A percentile compares a stretch with the other conserved stretches of the same genome.
Evolutionary conservation across 2,329 filamentous ascomycete genomes (phyloP).

Genomic region (Colletotrichum aenigma): DNA sequence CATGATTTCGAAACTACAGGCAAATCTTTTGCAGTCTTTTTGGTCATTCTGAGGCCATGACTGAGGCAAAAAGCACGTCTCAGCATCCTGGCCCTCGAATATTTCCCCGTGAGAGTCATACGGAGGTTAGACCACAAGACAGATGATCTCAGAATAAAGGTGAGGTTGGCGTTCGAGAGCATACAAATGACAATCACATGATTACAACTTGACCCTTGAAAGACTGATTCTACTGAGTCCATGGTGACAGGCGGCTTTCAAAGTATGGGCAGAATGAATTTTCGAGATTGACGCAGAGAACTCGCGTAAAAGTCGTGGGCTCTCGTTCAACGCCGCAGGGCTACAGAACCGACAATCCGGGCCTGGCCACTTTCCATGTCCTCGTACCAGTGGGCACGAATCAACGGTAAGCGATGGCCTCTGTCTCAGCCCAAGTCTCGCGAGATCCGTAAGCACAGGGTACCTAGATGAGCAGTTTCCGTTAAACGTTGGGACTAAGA

Average conservation of each 20-base stretch:
- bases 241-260: no score
- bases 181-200: no score
- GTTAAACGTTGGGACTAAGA: not conserved
- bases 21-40: no score
- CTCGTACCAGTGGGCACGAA: not conserved
- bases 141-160: no score
- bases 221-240: not conserved
- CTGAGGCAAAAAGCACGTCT: no score
- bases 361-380: not conserved
- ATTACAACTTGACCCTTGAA: not conserved
- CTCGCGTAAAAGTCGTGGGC: not conserved
- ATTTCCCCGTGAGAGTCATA: no score
- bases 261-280: not conserved
- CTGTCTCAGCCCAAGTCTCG: not conserved
- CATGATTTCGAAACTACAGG: no score
- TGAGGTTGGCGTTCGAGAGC: no score
- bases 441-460: not conserved
- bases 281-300: not conserved
- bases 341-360: not conserved
- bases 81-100: no score
- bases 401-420: not conserved
- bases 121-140: no score
- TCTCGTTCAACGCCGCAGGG: not conserved
- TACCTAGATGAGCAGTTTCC: not conserved
- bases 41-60: no score